Evolutionary conservation across 1,284 basidiomycete species (phyloP), one percentile per base, ranked within the genome.

Genomic region (Trametes versicolor): DNA sequence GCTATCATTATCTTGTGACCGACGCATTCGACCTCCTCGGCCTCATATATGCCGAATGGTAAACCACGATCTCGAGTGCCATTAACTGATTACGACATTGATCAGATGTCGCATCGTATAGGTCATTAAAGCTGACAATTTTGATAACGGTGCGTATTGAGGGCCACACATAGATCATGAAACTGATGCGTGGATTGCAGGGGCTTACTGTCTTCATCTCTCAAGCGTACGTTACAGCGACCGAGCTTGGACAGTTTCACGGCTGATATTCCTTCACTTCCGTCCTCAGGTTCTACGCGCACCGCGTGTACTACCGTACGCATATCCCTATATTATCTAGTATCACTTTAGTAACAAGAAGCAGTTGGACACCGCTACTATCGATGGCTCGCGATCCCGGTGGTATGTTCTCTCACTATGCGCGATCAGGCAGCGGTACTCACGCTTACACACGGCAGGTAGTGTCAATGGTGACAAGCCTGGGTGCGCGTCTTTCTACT

Each of bases 1-100:
- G 51, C 36, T 65, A 62, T 17, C 56, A 54, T 10, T 65, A 65
- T 12, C 29, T 55, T 1, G 29, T 65, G 43, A 32, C 21, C 6
- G 48, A 53, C 13, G 41, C 25, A 3, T 65, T 58, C 51, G 29
- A 58, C 27, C 9, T 41, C n/a, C 25, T 36, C 0, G 48, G 47
- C 21, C 25, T 34, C 0, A 23, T 50, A 5, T 2, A 25, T 17
- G n/a, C 15, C 23, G 48, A 58, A 19, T 58, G 57, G 57, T 58
- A 21, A 37, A 47, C 34, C 6, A 12, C 17, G 13, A 29, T 6
- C 7, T 6, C 51, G 10, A 6, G n/a, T 9, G 23, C 37, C n/a
- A 12, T 8, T 19, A n/a, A n/a, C n/a, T n/a, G n/a, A n/a, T n/a
- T n/a, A n/a, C n/a, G n/a, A n/a, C n/a, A n/a, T n/a, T n/a, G n/a